Conservation (phyloP, 2,329 filamentous ascomycete genomes). For the Sclerotinia glacialis region DNA sequence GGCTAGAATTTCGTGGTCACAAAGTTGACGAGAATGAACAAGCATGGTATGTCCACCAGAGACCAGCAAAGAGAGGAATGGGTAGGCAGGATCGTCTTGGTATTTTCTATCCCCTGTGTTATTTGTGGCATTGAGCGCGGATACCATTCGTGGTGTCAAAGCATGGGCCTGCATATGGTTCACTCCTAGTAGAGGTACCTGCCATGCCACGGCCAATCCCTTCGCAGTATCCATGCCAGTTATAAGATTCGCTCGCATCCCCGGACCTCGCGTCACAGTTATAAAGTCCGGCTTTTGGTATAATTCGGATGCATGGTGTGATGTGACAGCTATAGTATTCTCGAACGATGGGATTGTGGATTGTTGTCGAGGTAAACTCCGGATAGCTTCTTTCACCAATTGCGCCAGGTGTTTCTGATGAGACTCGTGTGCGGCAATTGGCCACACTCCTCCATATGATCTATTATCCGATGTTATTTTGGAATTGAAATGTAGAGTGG, state of each 20-base stretch:
- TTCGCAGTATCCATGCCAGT: conserved; percentile 83
- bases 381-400: conserved; percentile 64
- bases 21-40: conserved; percentile 67
- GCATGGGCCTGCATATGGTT: conserved; percentile 99
- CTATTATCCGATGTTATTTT: conserved; percentile 80
- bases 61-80: conserved; percentile 83
- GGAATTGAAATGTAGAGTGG: conserved; percentile 71
- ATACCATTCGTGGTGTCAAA: conserved; percentile 76
- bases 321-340: conserved; percentile 24
- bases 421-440: conserved; percentile 68
- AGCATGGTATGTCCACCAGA: conserved; percentile 92
- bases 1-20: conserved; percentile 70
- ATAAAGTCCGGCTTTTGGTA: conserved; percentile 71
- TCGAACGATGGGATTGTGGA: conserved; percentile 26
- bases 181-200: conserved; percentile 77
- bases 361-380: conserved; percentile 44
- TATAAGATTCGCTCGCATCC: conserved; percentile 76
- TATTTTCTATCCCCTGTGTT: not conserved
- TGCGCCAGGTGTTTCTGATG: conserved; percentile 69
- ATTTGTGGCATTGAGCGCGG: conserved; percentile 49
- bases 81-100: conserved; percentile 57
- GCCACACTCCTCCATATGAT: conserved; percentile 74
- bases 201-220: conserved; percentile 79
- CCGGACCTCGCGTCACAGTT: conserved; percentile 85
- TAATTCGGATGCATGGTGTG: conserved; percentile 28